Conservation (phyloP, 2,329 filamentous ascomycete genomes). For the Diaporthe sp. region DNA sequence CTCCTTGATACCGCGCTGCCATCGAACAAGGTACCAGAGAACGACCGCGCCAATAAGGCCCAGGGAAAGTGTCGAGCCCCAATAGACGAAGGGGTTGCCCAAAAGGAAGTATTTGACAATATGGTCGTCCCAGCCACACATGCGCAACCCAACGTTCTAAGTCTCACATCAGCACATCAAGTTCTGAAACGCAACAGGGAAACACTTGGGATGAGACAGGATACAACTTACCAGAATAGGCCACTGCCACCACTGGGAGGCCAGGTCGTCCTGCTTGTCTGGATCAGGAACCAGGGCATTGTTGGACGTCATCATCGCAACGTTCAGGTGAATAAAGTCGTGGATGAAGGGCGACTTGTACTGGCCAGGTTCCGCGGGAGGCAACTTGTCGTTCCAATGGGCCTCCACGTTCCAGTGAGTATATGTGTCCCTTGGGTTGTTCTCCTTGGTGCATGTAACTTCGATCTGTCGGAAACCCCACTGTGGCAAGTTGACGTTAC, state of each 20-base stretch:
- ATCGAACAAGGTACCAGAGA: constrained; percentile 88
- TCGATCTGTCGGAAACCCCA: constrained; percentile 99
- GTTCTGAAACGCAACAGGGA: neutral
- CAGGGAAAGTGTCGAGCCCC: constrained; percentile 87
- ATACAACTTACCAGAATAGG: constrained; percentile 72
- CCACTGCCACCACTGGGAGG: constrained; percentile 99
- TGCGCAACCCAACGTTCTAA: constrained; percentile 86
- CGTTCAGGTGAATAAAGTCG: constrained; percentile 97
- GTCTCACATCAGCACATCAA: neutral
- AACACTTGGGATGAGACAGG: neutral
- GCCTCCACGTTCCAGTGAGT: constrained; percentile 99
- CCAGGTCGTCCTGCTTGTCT: constrained; percentile 98
- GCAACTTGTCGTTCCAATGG: constrained; percentile 92
- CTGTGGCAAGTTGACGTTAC: constrained; percentile 95
- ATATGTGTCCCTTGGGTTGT: constrained; percentile 91
- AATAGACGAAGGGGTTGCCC: constrained; percentile 96
- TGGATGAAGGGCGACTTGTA: constrained; percentile 98
- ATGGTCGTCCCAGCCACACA: constrained; percentile 98
- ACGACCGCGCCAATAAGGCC: constrained; percentile 78
- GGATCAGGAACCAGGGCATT: constrained; percentile 97
- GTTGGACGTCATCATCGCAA: constrained; percentile 99
- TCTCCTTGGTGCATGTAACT: constrained; percentile 92
- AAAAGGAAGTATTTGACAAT: constrained; percentile 99
- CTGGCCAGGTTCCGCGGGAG: constrained; percentile 85
- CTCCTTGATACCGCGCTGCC: constrained; percentile 94